Base-by-base conservation (phyloP, 805 yeast species). In the Saccharomycopsis olivae region DNA sequence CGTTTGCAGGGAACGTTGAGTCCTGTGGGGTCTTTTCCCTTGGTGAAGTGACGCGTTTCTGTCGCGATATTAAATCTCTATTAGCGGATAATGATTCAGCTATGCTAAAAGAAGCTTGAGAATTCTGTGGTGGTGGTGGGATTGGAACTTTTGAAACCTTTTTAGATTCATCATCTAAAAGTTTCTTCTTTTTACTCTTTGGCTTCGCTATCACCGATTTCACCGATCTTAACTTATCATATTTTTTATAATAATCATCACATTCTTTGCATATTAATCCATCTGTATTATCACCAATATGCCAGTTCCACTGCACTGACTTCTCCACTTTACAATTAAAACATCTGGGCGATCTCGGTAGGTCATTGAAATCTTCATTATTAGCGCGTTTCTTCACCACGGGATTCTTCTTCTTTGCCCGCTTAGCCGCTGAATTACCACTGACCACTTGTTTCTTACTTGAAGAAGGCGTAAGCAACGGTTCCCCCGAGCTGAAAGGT, bases 221-320 rank as follows among this genome's bases (percentile, higher is more conserved):
- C 10, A 28, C 19, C 13, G 46, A 36, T 23, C 34, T 31, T 19
- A 44, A 16, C n/a, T 29, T 38, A 20, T 41, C 43, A 27, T 36
- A 10, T 14, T 16, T 33, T 16, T 39, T 33, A 28, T 42, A 45
- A 29, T 42, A 40, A 6, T 42, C 44, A 20, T 42, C 32, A 27
- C 48, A 45, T 8, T 38, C 44, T 34, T 42, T 39, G 20, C 48
- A 45, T 15, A 42, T 32, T 9, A 45, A 24, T 2, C 48, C 48
- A 21, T 45, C 48, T 11, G 14, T 24, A 19, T 10, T 15, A 13
- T 29, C 27, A 14, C 25, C 29, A 5, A 25, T 20, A 34, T 33
- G 36, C 48, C 48, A 45, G 2, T 35, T 28, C 48, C 48, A 45
- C 19, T 33, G 29, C 3, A 28, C 13, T n/a, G 48, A 35, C 15